Evolutionary conservation across 2,329 filamentous ascomycete genomes (phyloP).

Genomic region (Simplicillium aogashimaense): DNA sequence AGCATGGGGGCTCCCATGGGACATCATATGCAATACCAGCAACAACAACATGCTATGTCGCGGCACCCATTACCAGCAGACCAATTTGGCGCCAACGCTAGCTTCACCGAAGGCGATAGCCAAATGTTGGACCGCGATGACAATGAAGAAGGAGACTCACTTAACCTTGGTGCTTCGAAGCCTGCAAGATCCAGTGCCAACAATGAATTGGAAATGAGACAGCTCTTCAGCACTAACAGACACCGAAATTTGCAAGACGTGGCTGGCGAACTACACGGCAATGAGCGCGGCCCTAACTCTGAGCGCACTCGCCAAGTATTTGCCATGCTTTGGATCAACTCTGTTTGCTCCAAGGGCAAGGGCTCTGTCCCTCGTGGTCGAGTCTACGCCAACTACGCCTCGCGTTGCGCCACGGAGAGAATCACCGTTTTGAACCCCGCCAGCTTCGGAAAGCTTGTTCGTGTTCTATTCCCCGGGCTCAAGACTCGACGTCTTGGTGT

Average conservation of each 20-base stretch:
- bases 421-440: conserved; percentile 94
- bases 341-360: conserved; percentile 63
- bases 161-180: conserved; percentile 37
- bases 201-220: conserved; percentile 72
- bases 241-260: conserved; percentile 61
- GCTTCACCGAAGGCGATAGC: conserved; percentile 47
- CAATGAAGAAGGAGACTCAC: conserved; percentile 45
- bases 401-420: conserved; percentile 81
- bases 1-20: conserved; percentile 32
- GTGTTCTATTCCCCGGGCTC: conserved; percentile 90
- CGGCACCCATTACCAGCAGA: conserved; percentile 46
- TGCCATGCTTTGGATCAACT: conserved; percentile 78
- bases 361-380: conserved; percentile 84
- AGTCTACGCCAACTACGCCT: conserved; percentile 93
- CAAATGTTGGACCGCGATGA: conserved; percentile 53
- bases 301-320: conserved; percentile 80
- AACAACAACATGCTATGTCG: conserved; percentile 26
- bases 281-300: conserved; percentile 70
- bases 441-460: conserved; percentile 93
- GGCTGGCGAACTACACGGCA: conserved; percentile 65
- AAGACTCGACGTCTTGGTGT: conserved; percentile 89
- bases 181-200: conserved; percentile 61
- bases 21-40: conserved; percentile 31
- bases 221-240: conserved; percentile 61
- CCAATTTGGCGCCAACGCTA: conserved; percentile 38